Evolutionary conservation across 2,329 filamentous ascomycete species (phyloP).

Genomic region (Tolypocladium guangdongense): DNA sequence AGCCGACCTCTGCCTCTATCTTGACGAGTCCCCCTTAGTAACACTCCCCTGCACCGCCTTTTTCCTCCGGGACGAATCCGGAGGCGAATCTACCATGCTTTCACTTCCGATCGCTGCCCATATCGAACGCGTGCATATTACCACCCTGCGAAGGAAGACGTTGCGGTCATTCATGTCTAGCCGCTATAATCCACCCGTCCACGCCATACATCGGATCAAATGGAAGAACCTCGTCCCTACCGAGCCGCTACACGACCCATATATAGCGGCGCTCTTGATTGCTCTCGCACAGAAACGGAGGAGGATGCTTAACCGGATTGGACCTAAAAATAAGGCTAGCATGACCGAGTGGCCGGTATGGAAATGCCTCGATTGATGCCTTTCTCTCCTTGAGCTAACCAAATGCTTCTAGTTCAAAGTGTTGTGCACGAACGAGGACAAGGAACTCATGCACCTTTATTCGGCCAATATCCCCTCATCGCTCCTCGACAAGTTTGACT

Average conservation of each 20-base stretch:
- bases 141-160: not conserved
- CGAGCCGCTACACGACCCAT: not conserved
- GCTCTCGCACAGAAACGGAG: not conserved
- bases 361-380: not conserved
- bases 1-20: too few species aligned
- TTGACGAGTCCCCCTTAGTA: too few species aligned
- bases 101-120: not conserved
- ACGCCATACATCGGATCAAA: not conserved
- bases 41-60: too few species aligned
- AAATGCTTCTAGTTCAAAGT: not conserved
- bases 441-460: not conserved
- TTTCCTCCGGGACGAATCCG: too few species aligned
- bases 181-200: not conserved
- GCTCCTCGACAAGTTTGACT: not conserved
- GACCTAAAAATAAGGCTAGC: not conserved
- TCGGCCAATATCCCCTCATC: not conserved
- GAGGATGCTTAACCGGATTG: not conserved
- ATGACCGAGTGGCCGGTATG: not conserved
- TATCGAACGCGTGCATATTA: not conserved
- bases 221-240: not conserved
- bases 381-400: not conserved
- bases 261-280: constrained; percentile 1
- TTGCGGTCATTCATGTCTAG: too few species aligned
- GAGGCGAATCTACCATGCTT: not conserved
- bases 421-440: not conserved